Percentiles rank a stretch among this genome's conserved stretches.
These are phyloP conservation scores for Setomelanomma holmii DNA, from an alignment of 2,329 filamentous ascomycete species.

Conservation along the genomic window DNA sequence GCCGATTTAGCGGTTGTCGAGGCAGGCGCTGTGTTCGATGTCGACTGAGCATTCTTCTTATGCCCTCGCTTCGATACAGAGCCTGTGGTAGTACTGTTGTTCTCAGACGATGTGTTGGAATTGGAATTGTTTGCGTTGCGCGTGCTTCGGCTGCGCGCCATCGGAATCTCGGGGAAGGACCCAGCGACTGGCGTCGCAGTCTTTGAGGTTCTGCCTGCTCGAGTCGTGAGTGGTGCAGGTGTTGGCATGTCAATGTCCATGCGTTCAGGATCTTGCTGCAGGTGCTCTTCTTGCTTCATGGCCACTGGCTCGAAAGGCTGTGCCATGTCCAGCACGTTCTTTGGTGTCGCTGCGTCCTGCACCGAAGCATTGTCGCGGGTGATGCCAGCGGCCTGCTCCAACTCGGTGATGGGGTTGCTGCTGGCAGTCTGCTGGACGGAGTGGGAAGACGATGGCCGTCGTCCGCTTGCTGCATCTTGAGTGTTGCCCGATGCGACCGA, in stretches of 20 bases:
- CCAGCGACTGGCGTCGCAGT: conserved; percentile 56
- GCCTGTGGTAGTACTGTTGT: conserved; percentile 45
- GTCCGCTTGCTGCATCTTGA: conserved; percentile 51
- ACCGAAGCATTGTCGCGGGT: conserved; percentile 29
- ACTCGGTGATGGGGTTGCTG: conserved; percentile 41
- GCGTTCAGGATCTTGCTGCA: conserved; percentile 52
- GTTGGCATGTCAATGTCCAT: conserved; percentile 44
- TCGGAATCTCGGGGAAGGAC: conserved; percentile 51
- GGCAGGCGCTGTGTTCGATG: conserved; percentile 27
- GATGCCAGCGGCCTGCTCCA: conserved; percentile 41
- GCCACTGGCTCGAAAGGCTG: conserved; percentile 57
- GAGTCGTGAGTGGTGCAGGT: conserved; percentile 38
- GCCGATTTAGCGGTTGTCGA: conserved; percentile 37
- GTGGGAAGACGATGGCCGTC: conserved; percentile 47
- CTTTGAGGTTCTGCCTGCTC: conserved; percentile 55
- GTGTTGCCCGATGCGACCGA: conserved; percentile 55
- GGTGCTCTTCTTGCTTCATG: conserved; percentile 59
- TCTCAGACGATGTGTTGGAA: conserved; percentile 49
- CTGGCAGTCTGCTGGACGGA: conserved; percentile 36
- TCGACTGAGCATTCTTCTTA: conserved; percentile 42
- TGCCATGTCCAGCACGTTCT: conserved; percentile 35
- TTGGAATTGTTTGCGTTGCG: conserved; percentile 48
- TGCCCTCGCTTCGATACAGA: conserved; percentile 44
- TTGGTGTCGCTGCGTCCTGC: conserved; percentile 39
- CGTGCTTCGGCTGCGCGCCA: conserved; percentile 53